Evolutionary conservation across 306 rosid genomes (phyloP), one percentile per base, ranked within the genome.

Genomic region (Delonix regia): DNA sequence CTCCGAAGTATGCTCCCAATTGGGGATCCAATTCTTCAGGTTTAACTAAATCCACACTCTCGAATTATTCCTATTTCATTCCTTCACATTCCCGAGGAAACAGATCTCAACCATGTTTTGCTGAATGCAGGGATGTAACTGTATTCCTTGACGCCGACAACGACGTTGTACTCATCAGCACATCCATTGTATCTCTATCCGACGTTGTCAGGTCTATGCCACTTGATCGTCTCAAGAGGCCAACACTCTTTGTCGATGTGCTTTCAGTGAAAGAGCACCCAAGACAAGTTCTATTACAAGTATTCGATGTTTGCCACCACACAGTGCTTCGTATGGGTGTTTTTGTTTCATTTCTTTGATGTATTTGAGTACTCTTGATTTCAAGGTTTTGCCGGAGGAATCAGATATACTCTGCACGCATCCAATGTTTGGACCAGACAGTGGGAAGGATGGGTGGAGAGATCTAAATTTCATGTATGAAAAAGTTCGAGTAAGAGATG

Each of bases 211-310:
- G 68, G 10, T 87, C 92, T 21, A 59, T 89, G 88, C 97, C 90
- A 12, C 66, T 91, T 27, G 24, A 60, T 27, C 77, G 82, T 39
- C 85, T 89, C 33, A 71, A 80, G 69, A 73, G 79, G 34, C 87
- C 85, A 10, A 75, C 82, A 9, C 88, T 91, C 8, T 85, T 91
- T 38, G 93, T 75, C 4, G 97, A 91, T 53, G 97, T 91, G 7
- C 90, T 89, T 57, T 91, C 97, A 0, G 97, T 91, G 9, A 91
- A 91, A 85, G 93, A 91, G 78, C 85, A 78, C 38, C 97, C 97
- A 0, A 84, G 74, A 81, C 41, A 87, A 9, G 78, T 85, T 76
- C 83, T 91, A 15, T 64, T 86, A 45, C 80, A 51, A 62, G 92
- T 90, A 76, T 14, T 57, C 12, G 48, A n/a, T 66, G 39, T 22